These are phyloP conservation scores for Salix arbutifolia DNA, from an alignment of 345 rosid genomes.

Conservation along the genomic window DNA sequence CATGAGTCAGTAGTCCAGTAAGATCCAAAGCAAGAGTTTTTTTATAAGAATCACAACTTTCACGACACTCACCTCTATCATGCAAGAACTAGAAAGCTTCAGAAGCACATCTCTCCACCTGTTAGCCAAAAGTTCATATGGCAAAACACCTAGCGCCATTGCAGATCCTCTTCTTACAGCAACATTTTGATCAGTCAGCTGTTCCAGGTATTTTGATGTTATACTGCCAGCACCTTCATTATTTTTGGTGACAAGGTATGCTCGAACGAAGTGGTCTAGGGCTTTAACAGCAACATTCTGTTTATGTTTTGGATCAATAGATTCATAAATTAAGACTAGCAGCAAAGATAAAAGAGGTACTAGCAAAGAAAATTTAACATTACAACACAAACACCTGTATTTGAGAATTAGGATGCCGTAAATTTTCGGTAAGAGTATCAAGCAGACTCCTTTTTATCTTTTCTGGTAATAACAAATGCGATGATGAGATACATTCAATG, in stretches of 20 bases:
- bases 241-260: conserved; percentile 42
- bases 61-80: conserved; percentile 59
- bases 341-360: conserved; percentile 3
- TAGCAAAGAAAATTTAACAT: conserved; percentile 13
- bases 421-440: conserved; percentile 72
- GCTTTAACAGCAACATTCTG: conserved; percentile 83
- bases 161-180: conserved; percentile 95
- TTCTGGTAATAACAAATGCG: conserved; percentile 54
- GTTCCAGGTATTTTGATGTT: conserved; percentile 56
- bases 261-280: conserved; percentile 56
- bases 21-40: neutral
- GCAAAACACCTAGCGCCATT: conserved; percentile 75
- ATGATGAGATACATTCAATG: conserved; percentile 70
- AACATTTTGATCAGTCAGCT: conserved; percentile 68
- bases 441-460: conserved; percentile 64
- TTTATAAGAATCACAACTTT: conserved; percentile 5
- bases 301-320: neutral
- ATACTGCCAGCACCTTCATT: conserved; percentile 37
- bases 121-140: conserved; percentile 56
- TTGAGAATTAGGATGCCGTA: conserved; percentile 90
- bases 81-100: conserved; percentile 68
- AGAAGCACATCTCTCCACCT: conserved; percentile 62
- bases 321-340: conserved; percentile 7
- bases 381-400: conserved; percentile 63
- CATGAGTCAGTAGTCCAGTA: conserved; percentile 14